Evolutionary conservation across 176 grass and related monocot genomes (phyloP).

Genomic region (Lolium multiflorum): DNA sequence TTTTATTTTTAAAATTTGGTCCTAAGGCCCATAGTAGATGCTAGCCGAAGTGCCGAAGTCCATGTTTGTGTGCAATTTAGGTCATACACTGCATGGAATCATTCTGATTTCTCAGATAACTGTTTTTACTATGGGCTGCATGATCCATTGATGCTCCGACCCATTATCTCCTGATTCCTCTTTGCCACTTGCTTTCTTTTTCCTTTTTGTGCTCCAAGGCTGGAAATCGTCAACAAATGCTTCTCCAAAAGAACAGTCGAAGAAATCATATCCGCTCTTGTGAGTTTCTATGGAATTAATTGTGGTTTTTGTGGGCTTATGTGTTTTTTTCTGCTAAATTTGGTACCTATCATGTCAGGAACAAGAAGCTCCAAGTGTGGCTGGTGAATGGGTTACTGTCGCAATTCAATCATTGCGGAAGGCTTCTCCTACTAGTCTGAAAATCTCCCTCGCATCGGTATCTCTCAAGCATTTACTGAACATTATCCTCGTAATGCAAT

Average conservation of each 20-base stretch:
- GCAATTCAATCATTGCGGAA: slow-evolving; percentile 78
- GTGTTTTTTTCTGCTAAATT: slow-evolving; percentile 37
- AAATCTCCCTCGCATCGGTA: slow-evolving; percentile 92
- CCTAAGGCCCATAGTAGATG: not conserved
- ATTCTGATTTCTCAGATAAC: not conserved
- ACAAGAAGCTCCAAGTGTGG: slow-evolving; percentile 58
- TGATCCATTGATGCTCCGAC: slow-evolving; percentile 5
- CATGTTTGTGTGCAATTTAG: slow-evolving; percentile 6
- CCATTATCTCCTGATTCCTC: slow-evolving; percentile 7
- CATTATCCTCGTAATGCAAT: not conserved
- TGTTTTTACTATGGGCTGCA: not conserved
- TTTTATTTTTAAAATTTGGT: slow-evolving; percentile 12
- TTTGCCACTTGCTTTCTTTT: slow-evolving; percentile 6
- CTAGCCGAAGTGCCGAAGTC: not conserved
- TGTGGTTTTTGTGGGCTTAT: slow-evolving; percentile 21
- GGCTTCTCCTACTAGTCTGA: slow-evolving; percentile 88
- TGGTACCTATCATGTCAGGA: slow-evolving; percentile 59
- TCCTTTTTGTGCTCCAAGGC: slow-evolving; percentile 41
- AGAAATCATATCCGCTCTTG: slow-evolving; percentile 89
- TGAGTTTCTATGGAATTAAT: slow-evolving; percentile 63
- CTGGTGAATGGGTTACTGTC: slow-evolving; percentile 61
- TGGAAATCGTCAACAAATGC: slow-evolving; percentile 89
- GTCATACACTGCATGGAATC: not conserved
- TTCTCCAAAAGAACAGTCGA: slow-evolving; percentile 92
- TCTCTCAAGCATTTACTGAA: slow-evolving; percentile 28